Base-by-base conservation (phyloP, 768 basidiomycete genomes). In the Gymnopilus junonius region DNA sequence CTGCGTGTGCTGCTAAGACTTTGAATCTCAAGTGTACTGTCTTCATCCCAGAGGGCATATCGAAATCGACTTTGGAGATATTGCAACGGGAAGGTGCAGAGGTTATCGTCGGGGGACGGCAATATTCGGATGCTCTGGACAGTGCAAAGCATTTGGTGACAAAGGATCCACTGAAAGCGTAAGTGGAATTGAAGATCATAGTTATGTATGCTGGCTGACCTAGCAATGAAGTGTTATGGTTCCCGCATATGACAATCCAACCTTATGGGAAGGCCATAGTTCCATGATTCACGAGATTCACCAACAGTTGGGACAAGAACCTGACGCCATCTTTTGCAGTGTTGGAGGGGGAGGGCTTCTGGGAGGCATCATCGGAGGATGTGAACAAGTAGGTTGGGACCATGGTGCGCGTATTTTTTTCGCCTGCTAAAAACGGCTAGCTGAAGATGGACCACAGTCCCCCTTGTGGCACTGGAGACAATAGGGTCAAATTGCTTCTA, bases 281-380 rank as follows among this genome's bases (percentile, higher is more conserved):
- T 89, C 90, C 17, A 87, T 93, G 82, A 78, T 93, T 40, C 69
- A 75, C 15, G 92, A 93, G 69, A 85, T 92, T 43, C 71, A 78
- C 17, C 69, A 72, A 10, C 89, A 92, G 64, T 76, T 92, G 4
- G 73, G 74, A 0, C 63, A 66, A 39, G 83, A 82, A 66, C 91
- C 92, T 6, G 85, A 88, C 61, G 90, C 89, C 0, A 87, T 93
- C 43, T 86, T 93, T 62, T 93, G 92, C 69, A 87, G 87, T 56
- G 89, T 93, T 12, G 92, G 92, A 37, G 92, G 92, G 0, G 91
- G 82, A 0, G 91, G 92, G 1, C 75, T 93, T 0, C 74, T 91
- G 3, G 90, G 87, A 10, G 92, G 92, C 0, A 75, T 92, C 48
- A 85, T 92, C 34, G 74, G 80, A 4, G 92, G 92, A n/a, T 92